A percentile compares a stretch with the other conserved stretches of the same genome.
Evolutionary conservation across 2,329 filamentous ascomycete species (phyloP).

Genomic region (Fusarium armeniacum): DNA sequence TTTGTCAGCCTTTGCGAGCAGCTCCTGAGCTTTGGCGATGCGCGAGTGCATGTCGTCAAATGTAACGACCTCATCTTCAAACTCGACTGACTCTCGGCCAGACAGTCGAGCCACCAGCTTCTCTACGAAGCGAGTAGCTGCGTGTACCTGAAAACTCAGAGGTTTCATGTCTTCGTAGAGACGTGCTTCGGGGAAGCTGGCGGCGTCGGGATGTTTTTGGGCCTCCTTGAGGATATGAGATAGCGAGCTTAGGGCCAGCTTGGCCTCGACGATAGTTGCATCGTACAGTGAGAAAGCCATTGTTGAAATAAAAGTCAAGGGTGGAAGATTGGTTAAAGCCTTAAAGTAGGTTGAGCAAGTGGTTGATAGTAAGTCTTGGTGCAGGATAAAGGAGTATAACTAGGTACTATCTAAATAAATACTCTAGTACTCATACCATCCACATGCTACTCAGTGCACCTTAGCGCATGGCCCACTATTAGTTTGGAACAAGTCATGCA

Average conservation of each 20-base stretch:
- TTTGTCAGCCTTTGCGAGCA: constrained; percentile 51
- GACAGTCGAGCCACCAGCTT: constrained; percentile 50
- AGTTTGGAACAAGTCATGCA: not conserved
- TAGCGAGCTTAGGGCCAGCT: constrained; percentile 45
- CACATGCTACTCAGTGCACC: not conserved
- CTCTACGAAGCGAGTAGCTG: constrained; percentile 48
- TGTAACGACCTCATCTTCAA: constrained; percentile 48
- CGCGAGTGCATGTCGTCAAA: constrained; percentile 52
- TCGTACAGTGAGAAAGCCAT: constrained; percentile 54
- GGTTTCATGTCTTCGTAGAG: constrained; percentile 57
- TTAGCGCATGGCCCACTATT: not conserved
- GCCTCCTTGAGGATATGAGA: constrained; percentile 51
- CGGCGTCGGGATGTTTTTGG: constrained; percentile 50
- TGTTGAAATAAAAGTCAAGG: not conserved
- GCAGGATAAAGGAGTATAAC: not conserved
- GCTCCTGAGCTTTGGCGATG: constrained; percentile 47
- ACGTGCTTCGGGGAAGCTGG: constrained; percentile 49
- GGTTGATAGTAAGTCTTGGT: not conserved
- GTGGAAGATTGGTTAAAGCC: not conserved
- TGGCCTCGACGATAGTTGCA: constrained; percentile 50
- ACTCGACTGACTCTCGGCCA: constrained; percentile 45
- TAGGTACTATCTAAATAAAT: not conserved
- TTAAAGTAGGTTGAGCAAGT: not conserved
- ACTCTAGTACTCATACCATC: not conserved
- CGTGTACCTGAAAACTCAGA: constrained; percentile 54